Conservation (phyloP, 805 yeast species). For the Alloascoidea hylecoeti region DNA sequence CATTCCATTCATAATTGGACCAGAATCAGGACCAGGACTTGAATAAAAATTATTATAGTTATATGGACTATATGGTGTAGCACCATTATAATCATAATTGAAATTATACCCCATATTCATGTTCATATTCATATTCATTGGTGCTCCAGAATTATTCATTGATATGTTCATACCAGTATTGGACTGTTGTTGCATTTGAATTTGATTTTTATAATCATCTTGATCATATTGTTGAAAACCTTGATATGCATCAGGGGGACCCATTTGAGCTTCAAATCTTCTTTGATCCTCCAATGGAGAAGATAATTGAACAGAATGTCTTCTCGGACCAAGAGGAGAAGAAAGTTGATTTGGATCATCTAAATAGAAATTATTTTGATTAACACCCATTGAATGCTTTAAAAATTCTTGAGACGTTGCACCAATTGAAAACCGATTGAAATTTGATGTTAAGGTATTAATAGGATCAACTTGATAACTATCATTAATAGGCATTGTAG, state of each 20-base stretch:
- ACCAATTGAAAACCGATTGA: not conserved
- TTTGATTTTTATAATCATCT: too few species aligned
- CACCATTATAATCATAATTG: too few species aligned
- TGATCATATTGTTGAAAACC: not conserved
- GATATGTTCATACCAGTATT: too few species aligned
- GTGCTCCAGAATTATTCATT: too few species aligned
- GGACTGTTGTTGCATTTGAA: too few species aligned
- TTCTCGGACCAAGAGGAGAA: not conserved
- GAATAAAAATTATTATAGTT: too few species aligned
- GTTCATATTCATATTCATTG: too few species aligned
- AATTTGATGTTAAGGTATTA: not conserved
- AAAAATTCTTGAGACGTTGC: not conserved
- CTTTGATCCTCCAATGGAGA: not conserved
- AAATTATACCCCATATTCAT: too few species aligned
- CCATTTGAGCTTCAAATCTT: not conserved
- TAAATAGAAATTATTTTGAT: not conserved
- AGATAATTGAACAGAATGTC: conserved; percentile 1
- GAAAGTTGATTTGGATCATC: not conserved
- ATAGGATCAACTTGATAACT: not conserved
- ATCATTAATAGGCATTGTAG: not conserved
- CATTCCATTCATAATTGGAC: too few species aligned
- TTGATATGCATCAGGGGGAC: not conserved
- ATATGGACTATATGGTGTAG: too few species aligned
- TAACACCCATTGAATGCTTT: not conserved
- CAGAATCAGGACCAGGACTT: too few species aligned